phyloP scores from a whole-genome alignment of 768 basidiomycete species.

The Boletus vermiculosoides region DNA sequence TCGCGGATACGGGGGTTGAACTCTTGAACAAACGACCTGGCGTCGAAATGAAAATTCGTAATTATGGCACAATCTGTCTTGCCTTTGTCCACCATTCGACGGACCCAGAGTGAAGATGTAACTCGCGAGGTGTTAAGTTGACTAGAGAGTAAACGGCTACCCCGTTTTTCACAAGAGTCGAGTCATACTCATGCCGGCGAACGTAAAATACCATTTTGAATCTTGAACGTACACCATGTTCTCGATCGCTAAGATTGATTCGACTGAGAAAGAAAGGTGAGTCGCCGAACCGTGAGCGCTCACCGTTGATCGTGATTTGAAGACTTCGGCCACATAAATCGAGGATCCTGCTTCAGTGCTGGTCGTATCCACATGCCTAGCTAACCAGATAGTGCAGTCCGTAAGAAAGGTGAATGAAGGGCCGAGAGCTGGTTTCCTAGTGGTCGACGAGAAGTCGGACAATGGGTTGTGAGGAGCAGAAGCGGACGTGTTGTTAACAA shows the following conservation, averaged over 20 bases:
- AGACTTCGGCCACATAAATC: constrained; percentile 39
- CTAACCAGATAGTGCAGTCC: constrained; percentile 75
- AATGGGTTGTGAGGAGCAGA: constrained; percentile 31
- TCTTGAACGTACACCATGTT: constrained; percentile 41
- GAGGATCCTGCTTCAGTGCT: constrained; percentile 19
- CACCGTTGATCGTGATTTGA: constrained; percentile 45
- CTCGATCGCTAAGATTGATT: constrained; percentile 34
- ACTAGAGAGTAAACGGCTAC: neutral
- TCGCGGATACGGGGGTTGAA: neutral
- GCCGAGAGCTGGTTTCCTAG: constrained; percentile 69
- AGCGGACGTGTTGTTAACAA: constrained; percentile 56
- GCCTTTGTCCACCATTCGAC: neutral
- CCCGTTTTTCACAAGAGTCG: neutral
- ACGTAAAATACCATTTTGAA: constrained; percentile 32
- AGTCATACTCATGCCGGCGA: constrained; percentile 7
- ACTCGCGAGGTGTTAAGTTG: neutral
- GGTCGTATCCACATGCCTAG: constrained; percentile 22
- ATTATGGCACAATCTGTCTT: neutral
- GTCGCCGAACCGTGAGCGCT: neutral
- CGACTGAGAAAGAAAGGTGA: neutral
- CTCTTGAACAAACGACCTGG: neutral
- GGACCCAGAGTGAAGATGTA: neutral
- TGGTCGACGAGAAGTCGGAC: constrained; percentile 36
- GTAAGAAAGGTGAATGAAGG: constrained; percentile 72
- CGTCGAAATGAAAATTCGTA: neutral